Percentiles rank a stretch among this genome's conserved stretches.
phyloP scores from a whole-genome alignment of 805 yeast species.

The Candida alai region DNA sequence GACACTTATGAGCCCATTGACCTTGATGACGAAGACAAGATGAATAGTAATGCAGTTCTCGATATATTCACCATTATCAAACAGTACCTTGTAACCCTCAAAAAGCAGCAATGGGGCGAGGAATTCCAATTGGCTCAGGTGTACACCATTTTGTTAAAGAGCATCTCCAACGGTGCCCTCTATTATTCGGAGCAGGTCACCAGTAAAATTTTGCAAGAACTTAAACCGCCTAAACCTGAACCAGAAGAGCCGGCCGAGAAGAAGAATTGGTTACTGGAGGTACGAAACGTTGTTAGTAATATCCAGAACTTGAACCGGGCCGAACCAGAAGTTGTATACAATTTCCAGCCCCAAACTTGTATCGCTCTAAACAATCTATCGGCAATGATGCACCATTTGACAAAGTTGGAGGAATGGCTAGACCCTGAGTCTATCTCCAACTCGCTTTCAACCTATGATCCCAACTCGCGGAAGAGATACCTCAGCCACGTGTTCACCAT shows the following conservation, averaged over 20 bases:
- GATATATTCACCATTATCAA: conserved; percentile 65
- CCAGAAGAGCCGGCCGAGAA: conserved; percentile 15
- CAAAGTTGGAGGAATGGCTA: conserved; percentile 50
- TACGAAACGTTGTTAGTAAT: conserved; percentile 47
- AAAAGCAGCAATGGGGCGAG: conserved; percentile 62
- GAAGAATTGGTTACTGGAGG: conserved; percentile 48
- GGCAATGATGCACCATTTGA: conserved; percentile 44
- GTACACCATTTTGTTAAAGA: conserved; percentile 56
- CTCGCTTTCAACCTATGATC: conserved; percentile 33
- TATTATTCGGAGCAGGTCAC: conserved; percentile 42
- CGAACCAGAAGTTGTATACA: conserved; percentile 45
- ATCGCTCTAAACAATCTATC: conserved; percentile 71
- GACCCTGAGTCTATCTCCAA: conserved; percentile 56
- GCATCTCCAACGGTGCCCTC: conserved; percentile 59
- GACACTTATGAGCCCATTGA: conserved; percentile 59
- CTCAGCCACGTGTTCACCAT: conserved; percentile 59
- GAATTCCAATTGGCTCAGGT: conserved; percentile 58
- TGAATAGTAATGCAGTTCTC: conserved; percentile 57
- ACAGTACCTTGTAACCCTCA: conserved; percentile 54
- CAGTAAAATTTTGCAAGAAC: conserved; percentile 39
- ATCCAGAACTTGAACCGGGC: conserved; percentile 32
- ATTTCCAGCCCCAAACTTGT: conserved; percentile 60
- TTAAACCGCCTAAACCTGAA: conserved; percentile 30
- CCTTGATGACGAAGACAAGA: conserved; percentile 32
- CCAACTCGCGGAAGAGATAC: conserved; percentile 25